Base-by-base conservation (phyloP, 1,284 basidiomycete genomes). In the Naganishia cerealis region DNA sequence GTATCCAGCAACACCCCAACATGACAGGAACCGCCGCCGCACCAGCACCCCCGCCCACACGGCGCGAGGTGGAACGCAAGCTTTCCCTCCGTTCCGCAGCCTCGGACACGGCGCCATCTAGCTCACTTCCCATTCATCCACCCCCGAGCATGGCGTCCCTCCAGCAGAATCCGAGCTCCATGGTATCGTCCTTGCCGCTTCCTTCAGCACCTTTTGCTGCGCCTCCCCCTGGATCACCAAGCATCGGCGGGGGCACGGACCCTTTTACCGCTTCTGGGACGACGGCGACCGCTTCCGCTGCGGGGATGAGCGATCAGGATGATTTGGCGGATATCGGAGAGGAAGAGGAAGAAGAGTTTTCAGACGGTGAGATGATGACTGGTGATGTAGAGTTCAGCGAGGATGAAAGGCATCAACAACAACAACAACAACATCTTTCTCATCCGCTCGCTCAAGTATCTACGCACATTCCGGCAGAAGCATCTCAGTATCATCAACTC, bases 51-150 rank as follows among this genome's bases (percentile, higher is more conserved):
- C 90, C 91, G 12, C 92, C 91, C 2, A 88, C 91, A 15, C 86
- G 87, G 39, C 88, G 91, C 75, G 92, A 95, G 81, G 87, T 95
- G 33, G 86, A 91, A 71, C 85, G 92, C 70, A 94, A 94, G 76
- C 85, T 95, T 24, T 92, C 91, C 2, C 84, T 92, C 55, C 88
- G 89, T 75, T 76, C 79, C 8, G 72, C 74, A 1, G 68, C 75
- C 56, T 16, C 56, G 65, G 12, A 62, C 46, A 72, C 65, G 72
- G 74, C 66, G 73, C 75, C 40, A 75, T 72, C 46, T 21, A 50
- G 21, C 21, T 50, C 46, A 21, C 46, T 16, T 69, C 76, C 55
- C 73, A 69, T 63, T 39, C 83, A 70, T 75, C 83, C 67, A 72
- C 78, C 61, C 29, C 29, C 77, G 80, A 67, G 73, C 77, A 66